Evolutionary conservation across 441 rosid species (phyloP).

Genomic region (Corymbia citriodora): DNA sequence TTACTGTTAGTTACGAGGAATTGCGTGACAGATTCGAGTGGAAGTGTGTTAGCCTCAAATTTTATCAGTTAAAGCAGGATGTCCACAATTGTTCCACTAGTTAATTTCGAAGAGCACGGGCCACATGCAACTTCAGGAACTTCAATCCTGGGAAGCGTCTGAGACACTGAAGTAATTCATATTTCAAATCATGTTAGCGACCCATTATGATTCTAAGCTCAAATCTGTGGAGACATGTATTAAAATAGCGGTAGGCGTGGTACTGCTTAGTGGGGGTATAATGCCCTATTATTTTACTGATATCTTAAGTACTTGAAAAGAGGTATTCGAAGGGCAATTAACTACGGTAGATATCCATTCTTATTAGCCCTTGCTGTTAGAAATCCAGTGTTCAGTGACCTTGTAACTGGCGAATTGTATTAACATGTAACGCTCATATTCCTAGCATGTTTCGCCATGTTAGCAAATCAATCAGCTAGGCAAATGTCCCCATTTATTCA

Average conservation of each 20-base stretch:
- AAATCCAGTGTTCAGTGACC: not conserved
- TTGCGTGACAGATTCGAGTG: not conserved
- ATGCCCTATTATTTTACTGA: not conserved
- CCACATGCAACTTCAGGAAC: not conserved
- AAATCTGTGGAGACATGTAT: not conserved
- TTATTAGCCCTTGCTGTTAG: not conserved
- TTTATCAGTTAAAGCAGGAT: not conserved
- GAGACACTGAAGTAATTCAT: not conserved
- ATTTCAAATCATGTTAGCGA: not conserved
- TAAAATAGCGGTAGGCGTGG: not conserved
- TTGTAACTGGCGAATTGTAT: not conserved
- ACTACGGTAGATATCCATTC: not conserved
- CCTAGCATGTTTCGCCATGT: not conserved
- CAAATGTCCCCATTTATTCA: not conserved
- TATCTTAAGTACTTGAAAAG: not conserved
- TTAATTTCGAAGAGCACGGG: not conserved
- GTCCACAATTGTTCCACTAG: not conserved
- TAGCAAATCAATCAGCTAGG: not conserved
- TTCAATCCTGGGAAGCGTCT: not conserved
- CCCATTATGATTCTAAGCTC: not conserved
- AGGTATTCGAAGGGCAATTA: not conserved
- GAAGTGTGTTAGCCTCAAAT: not conserved
- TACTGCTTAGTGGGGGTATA: not conserved
- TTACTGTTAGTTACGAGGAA: not conserved
- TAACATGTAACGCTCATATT: not conserved